Evolutionary conservation across 768 basidiomycete genomes (phyloP).

Genomic region (Pisolithus albus): DNA sequence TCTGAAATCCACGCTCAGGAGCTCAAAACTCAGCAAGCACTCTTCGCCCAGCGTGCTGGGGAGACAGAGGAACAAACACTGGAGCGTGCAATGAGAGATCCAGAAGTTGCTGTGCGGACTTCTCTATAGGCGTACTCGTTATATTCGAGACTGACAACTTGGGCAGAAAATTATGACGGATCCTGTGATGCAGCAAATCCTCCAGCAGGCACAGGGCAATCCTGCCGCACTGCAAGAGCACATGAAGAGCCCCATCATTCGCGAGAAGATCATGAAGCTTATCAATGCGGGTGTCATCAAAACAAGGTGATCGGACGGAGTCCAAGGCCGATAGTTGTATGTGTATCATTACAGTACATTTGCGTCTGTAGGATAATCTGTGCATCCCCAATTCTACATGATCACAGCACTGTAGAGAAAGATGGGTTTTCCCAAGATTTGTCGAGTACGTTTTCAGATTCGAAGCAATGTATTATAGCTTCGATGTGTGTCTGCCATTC

Average conservation of each 20-base stretch:
- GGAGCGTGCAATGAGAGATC: constrained; percentile 93
- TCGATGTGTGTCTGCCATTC: constrained; percentile 36
- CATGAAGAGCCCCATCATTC: constrained; percentile 86
- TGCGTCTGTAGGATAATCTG: constrained; percentile 21
- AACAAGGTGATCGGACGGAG: constrained; percentile 49
- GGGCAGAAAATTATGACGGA: constrained; percentile 76
- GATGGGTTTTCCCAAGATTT: constrained; percentile 69
- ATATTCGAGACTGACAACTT: constrained; percentile 3
- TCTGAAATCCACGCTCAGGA: constrained; percentile 79
- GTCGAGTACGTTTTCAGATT: constrained; percentile 39
- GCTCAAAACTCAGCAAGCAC: constrained; percentile 71
- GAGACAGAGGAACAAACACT: constrained; percentile 93
- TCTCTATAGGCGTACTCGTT: neutral
- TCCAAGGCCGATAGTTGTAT: constrained; percentile 4
- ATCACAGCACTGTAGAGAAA: neutral
- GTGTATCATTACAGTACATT: constrained; percentile 13
- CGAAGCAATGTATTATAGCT: constrained; percentile 38
- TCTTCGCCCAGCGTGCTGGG: constrained; percentile 68
- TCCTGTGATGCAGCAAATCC: constrained; percentile 89
- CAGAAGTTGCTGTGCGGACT: constrained; percentile 77
- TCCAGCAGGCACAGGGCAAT: constrained; percentile 89
- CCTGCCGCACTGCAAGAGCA: constrained; percentile 90
- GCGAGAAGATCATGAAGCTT: constrained; percentile 80
- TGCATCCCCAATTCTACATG: neutral
- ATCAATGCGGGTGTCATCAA: constrained; percentile 90